Conservation (phyloP, 2,329 filamentous ascomycete species). For the Penicillium freii region DNA sequence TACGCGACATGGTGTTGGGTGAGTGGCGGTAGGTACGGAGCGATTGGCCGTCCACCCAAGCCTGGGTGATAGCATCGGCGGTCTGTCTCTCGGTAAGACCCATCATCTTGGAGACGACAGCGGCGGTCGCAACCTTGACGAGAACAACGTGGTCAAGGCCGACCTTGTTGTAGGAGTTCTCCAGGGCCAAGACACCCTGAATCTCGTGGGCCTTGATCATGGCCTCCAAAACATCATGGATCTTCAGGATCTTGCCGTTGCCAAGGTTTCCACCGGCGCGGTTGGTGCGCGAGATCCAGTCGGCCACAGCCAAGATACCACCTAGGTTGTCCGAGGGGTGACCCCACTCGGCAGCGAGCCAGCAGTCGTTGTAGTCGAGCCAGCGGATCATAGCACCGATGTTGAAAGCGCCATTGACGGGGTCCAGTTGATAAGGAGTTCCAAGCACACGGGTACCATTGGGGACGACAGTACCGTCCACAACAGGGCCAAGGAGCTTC, state of each 20-base stretch:
- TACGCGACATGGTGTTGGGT: constrained; percentile 99
- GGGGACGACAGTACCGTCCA: constrained; percentile 85
- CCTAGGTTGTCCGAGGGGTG: constrained; percentile 98
- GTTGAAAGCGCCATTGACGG: constrained; percentile 95
- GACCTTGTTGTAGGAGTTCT: constrained; percentile 99
- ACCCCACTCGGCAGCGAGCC: constrained; percentile 97
- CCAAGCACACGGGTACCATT: constrained; percentile 89
- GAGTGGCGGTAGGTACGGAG: constrained; percentile 96
- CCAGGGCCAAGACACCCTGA: constrained; percentile 90
- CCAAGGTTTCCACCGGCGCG: constrained; percentile 73
- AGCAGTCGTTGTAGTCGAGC: constrained; percentile 99
- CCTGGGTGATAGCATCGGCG: constrained; percentile 91
- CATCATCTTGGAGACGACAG: constrained; percentile 93
- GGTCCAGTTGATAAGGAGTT: constrained; percentile 90
- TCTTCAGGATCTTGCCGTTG: constrained; percentile 75
- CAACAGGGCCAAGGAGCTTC: constrained; percentile 88
- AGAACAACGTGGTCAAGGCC: constrained; percentile 96
- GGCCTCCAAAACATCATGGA: constrained; percentile 87
- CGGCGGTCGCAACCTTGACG: constrained; percentile 94
- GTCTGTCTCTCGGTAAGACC: constrained; percentile 87
- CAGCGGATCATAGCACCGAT: constrained; percentile 98
- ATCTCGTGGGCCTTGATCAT: constrained; percentile 99
- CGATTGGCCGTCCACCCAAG: constrained; percentile 94
- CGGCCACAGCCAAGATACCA: constrained; percentile 91
- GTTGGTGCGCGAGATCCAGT: constrained; percentile 96